Evolutionary conservation across 2,329 filamentous ascomycete species (phyloP).

Genomic region (Phyllosticta capitalensis): DNA sequence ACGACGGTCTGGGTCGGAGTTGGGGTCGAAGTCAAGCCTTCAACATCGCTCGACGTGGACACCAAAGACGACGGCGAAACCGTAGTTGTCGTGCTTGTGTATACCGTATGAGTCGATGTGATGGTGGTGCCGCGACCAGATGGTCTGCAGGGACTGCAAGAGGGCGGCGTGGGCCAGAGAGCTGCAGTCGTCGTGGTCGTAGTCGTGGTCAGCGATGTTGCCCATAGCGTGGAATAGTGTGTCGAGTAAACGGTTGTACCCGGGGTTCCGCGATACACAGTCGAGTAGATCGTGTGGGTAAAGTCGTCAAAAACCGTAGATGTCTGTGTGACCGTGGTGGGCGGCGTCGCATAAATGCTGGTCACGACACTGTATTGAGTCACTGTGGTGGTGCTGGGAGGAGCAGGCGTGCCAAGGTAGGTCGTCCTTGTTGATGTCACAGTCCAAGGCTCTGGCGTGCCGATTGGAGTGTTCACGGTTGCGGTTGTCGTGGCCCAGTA

Average conservation of each 20-base stretch:
- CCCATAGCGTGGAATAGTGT: no score
- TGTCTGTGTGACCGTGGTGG: not conserved
- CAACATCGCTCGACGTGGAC: not conserved
- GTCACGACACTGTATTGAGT: not conserved
- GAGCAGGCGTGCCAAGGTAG: not conserved
- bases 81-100: not conserved
- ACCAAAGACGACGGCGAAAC: not conserved
- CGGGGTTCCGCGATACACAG: no score
- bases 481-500: no score
- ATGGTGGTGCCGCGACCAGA: not conserved
- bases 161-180: not conserved
- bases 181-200: not conserved
- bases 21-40: not conserved
- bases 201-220: not conserved
- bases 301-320: not conserved
- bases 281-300: not conserved
- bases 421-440: not conserved
- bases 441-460: not conserved
- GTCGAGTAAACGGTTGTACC: no score
- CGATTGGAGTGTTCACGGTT: no score
- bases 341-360: not conserved
- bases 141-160: not conserved
- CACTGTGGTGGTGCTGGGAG: not conserved
- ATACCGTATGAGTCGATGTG: not conserved
- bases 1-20: not conserved